phyloP scores from a whole-genome alignment of 2,329 filamentous ascomycete genomes.

The Neopestalotiopsis sp. region DNA sequence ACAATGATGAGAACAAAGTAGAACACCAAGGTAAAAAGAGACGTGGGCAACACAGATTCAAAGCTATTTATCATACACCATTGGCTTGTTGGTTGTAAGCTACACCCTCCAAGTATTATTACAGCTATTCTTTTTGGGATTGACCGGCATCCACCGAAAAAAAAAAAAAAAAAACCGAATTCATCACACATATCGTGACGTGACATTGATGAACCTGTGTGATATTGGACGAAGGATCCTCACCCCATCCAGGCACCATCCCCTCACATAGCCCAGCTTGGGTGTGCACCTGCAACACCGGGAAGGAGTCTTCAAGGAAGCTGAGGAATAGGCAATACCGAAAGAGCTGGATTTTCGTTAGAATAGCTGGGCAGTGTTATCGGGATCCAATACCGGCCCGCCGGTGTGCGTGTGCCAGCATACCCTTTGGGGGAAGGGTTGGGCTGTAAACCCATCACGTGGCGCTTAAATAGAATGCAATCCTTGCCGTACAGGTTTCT shows the following conservation, averaged over 20 bases:
- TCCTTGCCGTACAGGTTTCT: background rate
- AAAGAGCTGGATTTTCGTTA: background rate
- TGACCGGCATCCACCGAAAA: no score
- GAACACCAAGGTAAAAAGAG: background rate
- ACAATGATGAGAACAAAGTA: background rate
- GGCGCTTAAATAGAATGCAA: background rate
- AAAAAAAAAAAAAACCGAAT: no score
- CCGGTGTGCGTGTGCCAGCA: background rate
- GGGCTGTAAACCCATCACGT: background rate
- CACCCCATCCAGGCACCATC: no score
- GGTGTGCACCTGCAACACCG: background rate
- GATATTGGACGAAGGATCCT: no score
- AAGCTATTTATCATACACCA: no score
- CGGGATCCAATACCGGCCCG: background rate
- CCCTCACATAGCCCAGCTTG: background rate
- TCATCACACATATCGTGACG: no score
- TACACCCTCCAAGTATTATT: no score
- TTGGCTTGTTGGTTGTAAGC: no score
- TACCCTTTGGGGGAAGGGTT: background rate
- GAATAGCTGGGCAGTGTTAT: background rate
- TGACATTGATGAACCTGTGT: no score
- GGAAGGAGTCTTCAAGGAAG: background rate
- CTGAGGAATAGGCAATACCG: background rate
- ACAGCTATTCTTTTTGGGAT: no score
- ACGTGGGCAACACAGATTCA: background rate